These are phyloP conservation scores for Anisodus tanguticus DNA, from an alignment of 257 asterid species.

Conservation along the genomic window DNA sequence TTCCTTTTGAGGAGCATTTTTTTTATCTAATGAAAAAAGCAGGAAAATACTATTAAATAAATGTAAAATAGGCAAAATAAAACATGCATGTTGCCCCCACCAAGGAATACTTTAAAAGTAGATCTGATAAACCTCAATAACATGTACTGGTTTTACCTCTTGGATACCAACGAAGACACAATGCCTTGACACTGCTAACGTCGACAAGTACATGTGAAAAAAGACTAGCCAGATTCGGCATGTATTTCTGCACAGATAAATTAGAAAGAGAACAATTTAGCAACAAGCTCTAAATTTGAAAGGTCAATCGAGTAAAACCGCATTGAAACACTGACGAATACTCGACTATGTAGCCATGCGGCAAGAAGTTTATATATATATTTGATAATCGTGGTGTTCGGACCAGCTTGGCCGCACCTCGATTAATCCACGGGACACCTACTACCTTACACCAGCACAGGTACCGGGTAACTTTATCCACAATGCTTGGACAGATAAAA, in stretches of 20 bases:
- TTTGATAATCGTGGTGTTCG: neutral
- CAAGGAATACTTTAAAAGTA: neutral
- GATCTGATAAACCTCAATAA: neutral
- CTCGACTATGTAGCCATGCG: neutral
- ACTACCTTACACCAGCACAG: neutral
- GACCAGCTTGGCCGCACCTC: neutral
- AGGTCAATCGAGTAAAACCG: neutral
- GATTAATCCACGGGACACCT: neutral
- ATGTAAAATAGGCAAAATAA: neutral
- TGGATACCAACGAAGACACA: slow-evolving; percentile 90
- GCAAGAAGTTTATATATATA: neutral
- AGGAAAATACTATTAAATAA: slow-evolving; percentile 4
- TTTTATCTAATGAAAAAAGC: slow-evolving; percentile 48
- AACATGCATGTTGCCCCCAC: neutral
- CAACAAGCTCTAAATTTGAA: neutral
- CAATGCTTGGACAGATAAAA: neutral
- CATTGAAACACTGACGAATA: neutral
- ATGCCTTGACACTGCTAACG: slow-evolving; percentile 87
- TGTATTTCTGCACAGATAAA: slow-evolving; percentile 65
- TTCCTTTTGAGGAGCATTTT: slow-evolving; percentile 73
- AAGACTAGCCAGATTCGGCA: slow-evolving; percentile 91
- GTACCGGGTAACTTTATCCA: neutral
- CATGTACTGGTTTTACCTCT: slow-evolving; percentile 56
- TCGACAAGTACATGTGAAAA: slow-evolving; percentile 88
- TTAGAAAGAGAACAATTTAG: neutral